Conservation (phyloP, 805 yeast genomes). For the Ogataea nakhonphanomensis region DNA sequence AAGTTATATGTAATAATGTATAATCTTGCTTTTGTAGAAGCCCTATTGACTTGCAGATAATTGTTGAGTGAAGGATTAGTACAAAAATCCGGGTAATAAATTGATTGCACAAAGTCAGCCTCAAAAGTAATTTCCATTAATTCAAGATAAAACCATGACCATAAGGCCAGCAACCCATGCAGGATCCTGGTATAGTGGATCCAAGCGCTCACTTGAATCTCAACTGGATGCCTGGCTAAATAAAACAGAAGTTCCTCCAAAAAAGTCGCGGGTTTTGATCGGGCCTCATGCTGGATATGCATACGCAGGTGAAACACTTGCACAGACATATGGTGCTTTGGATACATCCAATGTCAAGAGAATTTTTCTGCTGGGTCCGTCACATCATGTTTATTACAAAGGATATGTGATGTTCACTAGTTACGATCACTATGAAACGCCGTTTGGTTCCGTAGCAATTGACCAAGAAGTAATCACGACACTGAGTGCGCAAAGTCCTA, state of each 20-base stretch:
- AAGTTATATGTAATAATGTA: too few species aligned
- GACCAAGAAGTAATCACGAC: constrained; percentile 46
- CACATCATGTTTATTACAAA: constrained; percentile 81
- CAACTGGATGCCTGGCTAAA: constrained; percentile 51
- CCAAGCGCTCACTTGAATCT: constrained; percentile 37
- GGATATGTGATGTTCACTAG: constrained; percentile 53
- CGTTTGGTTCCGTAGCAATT: constrained; percentile 71
- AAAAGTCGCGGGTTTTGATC: constrained; percentile 33
- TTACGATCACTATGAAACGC: constrained; percentile 66
- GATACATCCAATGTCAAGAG: constrained; percentile 56
- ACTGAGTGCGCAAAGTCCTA: constrained; percentile 35
- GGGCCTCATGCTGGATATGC: constrained; percentile 90
- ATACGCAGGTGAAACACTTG: constrained; percentile 75
- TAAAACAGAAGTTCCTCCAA: constrained; percentile 29
- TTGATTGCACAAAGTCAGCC: too few species aligned
- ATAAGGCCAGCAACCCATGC: constrained; percentile 34
- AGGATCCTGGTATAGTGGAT: constrained; percentile 81
- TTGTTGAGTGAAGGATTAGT: too few species aligned
- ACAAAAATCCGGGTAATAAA: too few species aligned
- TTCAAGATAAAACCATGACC: too few species aligned
- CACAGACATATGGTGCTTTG: constrained; percentile 70
- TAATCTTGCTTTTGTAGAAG: too few species aligned
- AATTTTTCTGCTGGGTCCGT: constrained; percentile 85
- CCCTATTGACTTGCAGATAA: too few species aligned
- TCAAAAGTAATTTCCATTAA: too few species aligned